Base-by-base conservation (phyloP, 2,329 filamentous ascomycete species). In the Trichoderma lentiforme region DNA sequence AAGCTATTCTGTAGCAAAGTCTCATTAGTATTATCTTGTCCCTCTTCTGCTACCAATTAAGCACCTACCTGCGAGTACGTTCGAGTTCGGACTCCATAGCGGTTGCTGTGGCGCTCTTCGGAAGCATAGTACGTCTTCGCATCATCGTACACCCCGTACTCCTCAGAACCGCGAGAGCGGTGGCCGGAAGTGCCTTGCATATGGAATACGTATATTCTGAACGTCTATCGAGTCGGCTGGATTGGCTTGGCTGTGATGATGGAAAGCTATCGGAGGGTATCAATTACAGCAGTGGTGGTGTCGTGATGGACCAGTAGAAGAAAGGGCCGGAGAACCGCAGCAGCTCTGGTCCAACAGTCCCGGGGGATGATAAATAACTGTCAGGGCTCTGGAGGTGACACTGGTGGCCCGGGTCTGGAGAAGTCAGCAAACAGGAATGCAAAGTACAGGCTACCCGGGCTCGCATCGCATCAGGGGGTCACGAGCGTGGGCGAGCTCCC, bases 111-210 rank as follows among this genome's bases (percentile, higher is more conserved):
- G 70, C 87, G 86, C 69, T 87, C 85, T 43, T 88, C 87, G 28
- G 86, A 85, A 39, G 86, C 81, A 74, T 90, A 90, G 77, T 90
- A 90, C 28, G 87, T 89, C 77, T 84, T 85, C 72, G 88, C 88
- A 80, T 89, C 87, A 73, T 88, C 87, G 74, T 83, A 89, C 62
- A 88, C 84, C 34, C 83, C 79, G 62, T 86, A 85, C 72, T 88
- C 86, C 63, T 83, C 81, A 8, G 84, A 86, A 53, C 81, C 81
- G 73, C 78, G 79, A 30, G 76, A 51, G 72, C 75, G 78, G 74
- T 79, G 79, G 73, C 76, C 74, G 39, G 74, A 74, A 34, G 77
- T 75, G 53, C 75, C 76, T 57, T 78, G 73, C 79, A 81, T 81
- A 57, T 72, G 75, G 70, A 34, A 68, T 47, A 36, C 32, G 47